Evolutionary conservation across 148 eudicot species (phyloP).

Genomic region (Diospyros kaki): DNA sequence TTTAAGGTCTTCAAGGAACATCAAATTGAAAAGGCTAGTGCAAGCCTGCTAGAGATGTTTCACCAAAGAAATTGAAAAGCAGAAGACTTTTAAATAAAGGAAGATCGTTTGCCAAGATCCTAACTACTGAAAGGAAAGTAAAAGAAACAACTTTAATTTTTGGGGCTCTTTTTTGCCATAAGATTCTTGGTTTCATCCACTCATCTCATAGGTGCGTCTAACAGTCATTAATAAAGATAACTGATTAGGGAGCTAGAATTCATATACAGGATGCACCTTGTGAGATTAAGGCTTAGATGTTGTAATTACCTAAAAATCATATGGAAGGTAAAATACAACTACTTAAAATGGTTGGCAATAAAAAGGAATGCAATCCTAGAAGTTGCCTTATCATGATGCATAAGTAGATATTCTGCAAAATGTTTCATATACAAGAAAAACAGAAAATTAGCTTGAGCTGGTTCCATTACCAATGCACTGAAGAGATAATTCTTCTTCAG

Average conservation of each 20-base stretch:
- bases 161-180: background rate
- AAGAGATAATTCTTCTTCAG: slow-evolving; percentile 56
- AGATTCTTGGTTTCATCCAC: too few species aligned
- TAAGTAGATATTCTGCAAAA: background rate
- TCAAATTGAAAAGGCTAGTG: background rate
- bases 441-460: slow-evolving; percentile 6
- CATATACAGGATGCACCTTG: too few species aligned
- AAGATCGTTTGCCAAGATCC: background rate
- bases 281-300: too few species aligned
- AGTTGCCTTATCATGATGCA: background rate
- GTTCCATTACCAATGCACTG: slow-evolving; percentile 63
- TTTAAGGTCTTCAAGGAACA: background rate
- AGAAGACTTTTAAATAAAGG: background rate
- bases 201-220: too few species aligned
- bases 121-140: background rate
- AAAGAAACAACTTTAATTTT: background rate
- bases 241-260: too few species aligned
- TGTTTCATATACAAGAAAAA: background rate
- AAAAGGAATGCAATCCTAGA: background rate
- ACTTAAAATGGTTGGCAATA: background rate
- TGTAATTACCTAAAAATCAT: too few species aligned
- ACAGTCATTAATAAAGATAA: too few species aligned
- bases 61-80: background rate
- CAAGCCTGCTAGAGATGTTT: background rate
- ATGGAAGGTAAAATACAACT: background rate